These are phyloP conservation scores for Aspergillus calidoustus DNA, from an alignment of 2,329 filamentous ascomycete genomes.

Conservation along the genomic window DNA sequence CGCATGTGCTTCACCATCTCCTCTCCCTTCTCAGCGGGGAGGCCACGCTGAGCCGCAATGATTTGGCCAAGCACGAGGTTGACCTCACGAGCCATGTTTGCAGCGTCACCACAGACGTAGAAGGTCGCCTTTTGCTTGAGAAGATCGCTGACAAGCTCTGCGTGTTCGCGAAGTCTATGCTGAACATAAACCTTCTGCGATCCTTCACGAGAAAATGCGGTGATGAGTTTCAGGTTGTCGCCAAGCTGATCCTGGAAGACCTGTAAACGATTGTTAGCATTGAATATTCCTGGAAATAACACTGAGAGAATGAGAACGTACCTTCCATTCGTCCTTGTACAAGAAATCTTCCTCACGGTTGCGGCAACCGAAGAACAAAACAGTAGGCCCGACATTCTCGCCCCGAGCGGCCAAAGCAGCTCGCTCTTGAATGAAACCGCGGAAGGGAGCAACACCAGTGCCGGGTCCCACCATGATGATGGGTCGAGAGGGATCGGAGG, in stretches of 20 bases:
- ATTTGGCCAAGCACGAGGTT: conserved; percentile 86
- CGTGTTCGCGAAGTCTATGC: conserved; percentile 82
- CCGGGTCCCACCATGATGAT: conserved; percentile 96
- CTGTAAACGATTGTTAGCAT: conserved; percentile 50
- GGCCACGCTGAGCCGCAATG: conserved; percentile 78
- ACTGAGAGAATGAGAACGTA: conserved; percentile 53
- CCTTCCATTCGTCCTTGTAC: conserved; percentile 90
- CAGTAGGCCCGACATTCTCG: conserved; percentile 79
- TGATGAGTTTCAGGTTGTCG: conserved; percentile 87
- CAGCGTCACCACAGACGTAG: conserved; percentile 97
- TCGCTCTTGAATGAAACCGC: conserved; percentile 92
- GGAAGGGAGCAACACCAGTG: conserved; percentile 95
- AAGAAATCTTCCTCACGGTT: conserved; percentile 88
- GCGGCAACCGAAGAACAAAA: conserved; percentile 95
- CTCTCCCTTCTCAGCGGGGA: conserved; percentile 86
- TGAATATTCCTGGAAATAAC: conserved; percentile 2
- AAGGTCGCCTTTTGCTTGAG: conserved; percentile 86
- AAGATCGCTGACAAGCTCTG: conserved; percentile 83
- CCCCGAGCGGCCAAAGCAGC: conserved; percentile 81
- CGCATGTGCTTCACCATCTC: conserved; percentile 98
- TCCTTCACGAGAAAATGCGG: conserved; percentile 90
- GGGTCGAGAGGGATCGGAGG: conserved; percentile 90
- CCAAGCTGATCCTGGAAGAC: conserved; percentile 81
- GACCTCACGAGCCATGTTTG: conserved; percentile 95
- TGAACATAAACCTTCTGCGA: conserved; percentile 95